Conservation (phyloP, 345 rosid species). For the Zanthoxylum bungeanum region DNA sequence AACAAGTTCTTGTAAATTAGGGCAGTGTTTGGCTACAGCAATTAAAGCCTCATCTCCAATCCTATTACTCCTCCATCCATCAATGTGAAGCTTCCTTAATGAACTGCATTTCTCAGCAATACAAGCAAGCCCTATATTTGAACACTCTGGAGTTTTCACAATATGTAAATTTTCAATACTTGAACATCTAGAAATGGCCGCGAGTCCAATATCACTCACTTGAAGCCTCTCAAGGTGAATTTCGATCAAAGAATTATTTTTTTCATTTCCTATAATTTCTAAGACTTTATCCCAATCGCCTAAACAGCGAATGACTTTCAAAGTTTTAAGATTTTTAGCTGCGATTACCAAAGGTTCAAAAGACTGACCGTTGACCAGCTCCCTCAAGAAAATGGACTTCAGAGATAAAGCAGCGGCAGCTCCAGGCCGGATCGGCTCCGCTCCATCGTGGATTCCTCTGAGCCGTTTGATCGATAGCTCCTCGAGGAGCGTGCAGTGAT, state of each 20-base stretch:
- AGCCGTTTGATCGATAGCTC: slow-evolving; percentile 65
- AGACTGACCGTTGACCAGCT: slow-evolving; percentile 68
- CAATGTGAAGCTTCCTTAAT: slow-evolving; percentile 80
- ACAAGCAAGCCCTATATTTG: slow-evolving; percentile 56
- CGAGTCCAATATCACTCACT: slow-evolving; percentile 60
- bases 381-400: slow-evolving; percentile 69
- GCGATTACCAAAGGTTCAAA: slow-evolving; percentile 57
- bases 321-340: slow-evolving; percentile 45
- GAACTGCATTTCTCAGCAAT: slow-evolving; percentile 68
- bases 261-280: slow-evolving; percentile 36
- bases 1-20: slow-evolving; percentile 72
- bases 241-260: slow-evolving; percentile 35
- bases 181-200: slow-evolving; percentile 51
- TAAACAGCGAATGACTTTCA: slow-evolving; percentile 71
- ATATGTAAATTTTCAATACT: slow-evolving; percentile 66
- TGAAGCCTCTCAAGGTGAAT: slow-evolving; percentile 83
- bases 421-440: slow-evolving; percentile 37
- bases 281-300: slow-evolving; percentile 82
- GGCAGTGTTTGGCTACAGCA: slow-evolving; percentile 61
- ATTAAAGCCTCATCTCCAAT: slow-evolving; percentile 85
- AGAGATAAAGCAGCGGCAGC: slow-evolving; percentile 36
- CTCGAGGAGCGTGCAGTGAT: slow-evolving; percentile 51
- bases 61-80: slow-evolving; percentile 82
- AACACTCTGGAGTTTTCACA: slow-evolving; percentile 74
- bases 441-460: slow-evolving; percentile 50